Evolutionary conservation across 257 asterid genomes (phyloP).

Genomic region (Ehretia macrophylla): DNA sequence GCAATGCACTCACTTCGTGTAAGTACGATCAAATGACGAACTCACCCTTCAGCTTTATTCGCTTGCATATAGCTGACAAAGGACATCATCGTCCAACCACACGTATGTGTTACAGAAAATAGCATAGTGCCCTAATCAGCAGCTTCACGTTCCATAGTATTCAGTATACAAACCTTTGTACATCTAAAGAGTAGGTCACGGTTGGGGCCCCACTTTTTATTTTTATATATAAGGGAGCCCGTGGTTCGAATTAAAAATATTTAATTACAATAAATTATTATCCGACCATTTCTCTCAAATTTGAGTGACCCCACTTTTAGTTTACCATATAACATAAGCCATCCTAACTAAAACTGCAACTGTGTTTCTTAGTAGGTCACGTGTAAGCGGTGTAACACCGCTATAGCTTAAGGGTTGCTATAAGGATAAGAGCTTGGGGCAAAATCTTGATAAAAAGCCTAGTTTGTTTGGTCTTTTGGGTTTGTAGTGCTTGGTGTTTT

Average conservation of each 20-base stretch:
- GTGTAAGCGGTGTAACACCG: slow-evolving; percentile 4
- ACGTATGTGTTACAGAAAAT: neutral
- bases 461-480: slow-evolving; percentile 19
- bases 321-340: no score
- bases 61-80: slow-evolving; percentile 8
- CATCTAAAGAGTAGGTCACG: neutral
- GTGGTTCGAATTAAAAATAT: no score
- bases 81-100: slow-evolving; percentile 11
- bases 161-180: neutral
- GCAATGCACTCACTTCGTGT: slow-evolving; percentile 11
- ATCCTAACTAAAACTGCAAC: neutral
- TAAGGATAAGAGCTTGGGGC: slow-evolving; percentile 1
- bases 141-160: neutral
- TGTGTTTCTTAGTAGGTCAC: slow-evolving; percentile 12
- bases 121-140: slow-evolving; percentile 1
- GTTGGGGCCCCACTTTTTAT: no score
- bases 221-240: no score
- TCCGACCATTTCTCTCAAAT: no score
- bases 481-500: slow-evolving; percentile 17
- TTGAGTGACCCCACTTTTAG: no score
- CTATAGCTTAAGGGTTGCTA: slow-evolving; percentile 5
- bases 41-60: slow-evolving; percentile 6
- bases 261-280: no score
- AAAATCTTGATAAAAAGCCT: slow-evolving; percentile 6
- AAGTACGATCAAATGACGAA: slow-evolving; percentile 8